Conservation (phyloP, 345 rosid species). For the Hibiscus syriacus region DNA sequence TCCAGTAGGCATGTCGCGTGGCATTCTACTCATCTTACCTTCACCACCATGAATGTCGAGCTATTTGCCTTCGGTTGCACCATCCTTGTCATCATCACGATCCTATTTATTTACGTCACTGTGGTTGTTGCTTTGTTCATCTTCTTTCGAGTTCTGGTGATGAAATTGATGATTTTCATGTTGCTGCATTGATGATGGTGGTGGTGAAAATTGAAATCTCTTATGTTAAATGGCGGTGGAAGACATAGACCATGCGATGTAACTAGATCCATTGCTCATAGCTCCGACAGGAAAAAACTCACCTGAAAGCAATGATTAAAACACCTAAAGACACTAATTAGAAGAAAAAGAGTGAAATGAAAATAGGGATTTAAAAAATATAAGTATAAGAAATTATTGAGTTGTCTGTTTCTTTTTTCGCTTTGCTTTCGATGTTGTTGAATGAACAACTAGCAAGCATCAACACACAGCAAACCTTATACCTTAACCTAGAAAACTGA, state of each 20-base stretch:
- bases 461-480: too few relatives aligned
- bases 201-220: conserved; percentile 87
- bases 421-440: too few relatives aligned
- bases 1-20: too few relatives aligned
- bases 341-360: conserved; percentile 9
- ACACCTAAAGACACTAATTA: not conserved
- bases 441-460: too few relatives aligned
- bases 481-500: too few relatives aligned
- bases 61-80: too few relatives aligned
- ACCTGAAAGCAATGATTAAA: not conserved
- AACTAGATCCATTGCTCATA: conserved; percentile 71
- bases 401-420: not conserved
- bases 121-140: conserved; percentile 65
- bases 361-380: not conserved
- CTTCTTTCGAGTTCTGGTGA: conserved; percentile 51
- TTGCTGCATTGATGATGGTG: conserved; percentile 44
- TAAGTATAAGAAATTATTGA: not conserved
- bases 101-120: too few relatives aligned
- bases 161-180: conserved; percentile 42
- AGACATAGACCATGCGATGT: conserved; percentile 87
- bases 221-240: conserved; percentile 88
- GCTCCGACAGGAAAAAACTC: not conserved
- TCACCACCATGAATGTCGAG: too few relatives aligned
- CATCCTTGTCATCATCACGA: too few relatives aligned
- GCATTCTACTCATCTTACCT: too few relatives aligned